Conservation (phyloP, 2,329 filamentous ascomycete genomes). For the Plenodomus biglobosus region DNA sequence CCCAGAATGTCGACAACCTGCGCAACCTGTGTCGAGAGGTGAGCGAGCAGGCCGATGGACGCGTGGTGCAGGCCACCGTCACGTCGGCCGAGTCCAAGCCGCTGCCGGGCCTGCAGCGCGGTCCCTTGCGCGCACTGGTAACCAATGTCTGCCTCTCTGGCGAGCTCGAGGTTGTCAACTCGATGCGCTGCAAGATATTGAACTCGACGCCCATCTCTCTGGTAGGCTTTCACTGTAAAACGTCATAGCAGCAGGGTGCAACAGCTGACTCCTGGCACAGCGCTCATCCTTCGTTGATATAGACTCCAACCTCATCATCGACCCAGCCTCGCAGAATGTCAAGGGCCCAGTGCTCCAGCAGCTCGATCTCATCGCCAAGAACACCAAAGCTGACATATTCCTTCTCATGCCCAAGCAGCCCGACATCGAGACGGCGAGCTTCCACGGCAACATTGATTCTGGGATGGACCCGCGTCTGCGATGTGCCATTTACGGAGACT, state of each 20-base stretch:
- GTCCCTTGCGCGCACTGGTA: conserved; percentile 53
- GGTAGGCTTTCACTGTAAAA: conserved; percentile 59
- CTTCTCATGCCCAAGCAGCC: conserved; percentile 86
- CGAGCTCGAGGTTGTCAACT: conserved; percentile 81
- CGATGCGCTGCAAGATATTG: conserved; percentile 84
- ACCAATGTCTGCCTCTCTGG: conserved; percentile 92
- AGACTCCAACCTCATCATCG: conserved; percentile 85
- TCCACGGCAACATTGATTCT: conserved; percentile 72
- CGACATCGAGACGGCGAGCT: conserved; percentile 74
- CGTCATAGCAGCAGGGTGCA: conserved; percentile 17
- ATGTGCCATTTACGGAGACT: conserved; percentile 91
- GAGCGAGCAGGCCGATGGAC: conserved; percentile 62
- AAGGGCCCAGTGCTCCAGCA: conserved; percentile 77
- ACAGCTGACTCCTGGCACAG: conserved; percentile 53
- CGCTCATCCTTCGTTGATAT: conserved; percentile 92
- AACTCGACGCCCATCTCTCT: conserved; percentile 90
- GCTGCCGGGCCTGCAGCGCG: conserved; percentile 54
- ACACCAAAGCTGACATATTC: conserved; percentile 95
- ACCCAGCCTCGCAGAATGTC: conserved; percentile 67
- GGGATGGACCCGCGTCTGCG: conserved; percentile 85
- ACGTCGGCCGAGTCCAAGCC: conserved; percentile 76
- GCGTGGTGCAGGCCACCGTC: conserved; percentile 75
- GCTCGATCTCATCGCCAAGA: conserved; percentile 81
- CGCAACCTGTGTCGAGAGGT: conserved; percentile 80
- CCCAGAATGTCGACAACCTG: conserved; percentile 79